Conservation (phyloP, 2,329 filamentous ascomycete species). For the Camptophora hylomeconis region DNA sequence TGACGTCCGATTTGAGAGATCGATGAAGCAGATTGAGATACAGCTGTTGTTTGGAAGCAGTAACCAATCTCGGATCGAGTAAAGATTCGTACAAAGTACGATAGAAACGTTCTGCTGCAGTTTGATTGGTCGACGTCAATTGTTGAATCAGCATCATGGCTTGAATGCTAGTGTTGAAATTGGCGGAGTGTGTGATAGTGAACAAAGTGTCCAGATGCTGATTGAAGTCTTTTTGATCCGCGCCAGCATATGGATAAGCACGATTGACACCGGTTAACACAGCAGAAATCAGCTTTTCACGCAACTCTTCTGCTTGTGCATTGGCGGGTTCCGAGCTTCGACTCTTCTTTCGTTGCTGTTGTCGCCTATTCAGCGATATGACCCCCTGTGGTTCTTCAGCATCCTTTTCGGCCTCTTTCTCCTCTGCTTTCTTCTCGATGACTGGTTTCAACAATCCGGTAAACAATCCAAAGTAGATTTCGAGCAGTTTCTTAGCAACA, state of each 20-base stretch:
- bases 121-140: slow-evolving; percentile 64
- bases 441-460: slow-evolving; percentile 61
- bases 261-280: slow-evolving; percentile 91
- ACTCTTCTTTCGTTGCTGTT: slow-evolving; percentile 9
- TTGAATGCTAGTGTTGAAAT: slow-evolving; percentile 97
- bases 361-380: slow-evolving; percentile 9
- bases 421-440: slow-evolving; percentile 26
- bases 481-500: slow-evolving; percentile 66
- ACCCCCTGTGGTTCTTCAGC: slow-evolving; percentile 19
- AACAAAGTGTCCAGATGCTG: slow-evolving; percentile 89
- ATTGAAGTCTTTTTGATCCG: slow-evolving; percentile 69
- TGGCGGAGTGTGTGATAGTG: slow-evolving; percentile 90
- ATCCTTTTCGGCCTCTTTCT: slow-evolving; percentile 20
- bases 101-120: slow-evolving; percentile 84
- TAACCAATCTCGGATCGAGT: slow-evolving; percentile 73
- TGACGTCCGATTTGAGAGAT: slow-evolving; percentile 79
- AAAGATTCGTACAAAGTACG: slow-evolving; percentile 90
- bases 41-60: slow-evolving; percentile 86
- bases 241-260: slow-evolving; percentile 80
- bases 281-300: slow-evolving; percentile 84
- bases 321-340: slow-evolving; percentile 21
- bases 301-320: slow-evolving; percentile 51
- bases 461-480: slow-evolving; percentile 88
- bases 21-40: slow-evolving; percentile 88
- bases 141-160: slow-evolving; percentile 92